Percentiles rank a stretch among this genome's conserved stretches.
Evolutionary conservation across 2,329 filamentous ascomycete species (phyloP).

Genomic region (Dothideomycetidae sp.): DNA sequence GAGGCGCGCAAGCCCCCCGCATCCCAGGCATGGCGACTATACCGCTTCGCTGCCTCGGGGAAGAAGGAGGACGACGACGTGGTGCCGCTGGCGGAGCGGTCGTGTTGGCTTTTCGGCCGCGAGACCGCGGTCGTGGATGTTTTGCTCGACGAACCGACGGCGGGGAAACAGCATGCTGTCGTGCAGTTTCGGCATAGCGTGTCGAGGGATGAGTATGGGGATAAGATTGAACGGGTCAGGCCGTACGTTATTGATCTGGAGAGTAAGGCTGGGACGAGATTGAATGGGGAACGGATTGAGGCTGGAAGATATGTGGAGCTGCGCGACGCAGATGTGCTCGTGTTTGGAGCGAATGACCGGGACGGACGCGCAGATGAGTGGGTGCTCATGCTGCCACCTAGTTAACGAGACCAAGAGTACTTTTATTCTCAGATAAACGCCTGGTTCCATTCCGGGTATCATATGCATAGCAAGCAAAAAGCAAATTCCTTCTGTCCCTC

Average conservation of each 20-base stretch:
- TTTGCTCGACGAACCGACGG: conserved; percentile 73
- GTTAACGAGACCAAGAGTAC: conserved; percentile 1
- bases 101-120: conserved; percentile 82
- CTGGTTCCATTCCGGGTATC: not conserved
- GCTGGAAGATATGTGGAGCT: conserved; percentile 73
- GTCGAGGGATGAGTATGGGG: conserved; percentile 73
- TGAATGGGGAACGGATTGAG: conserved; percentile 65
- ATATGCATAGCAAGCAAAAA: not conserved
- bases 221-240: conserved; percentile 54
- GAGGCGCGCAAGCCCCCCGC: conserved; percentile 79
- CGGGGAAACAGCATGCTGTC: conserved; percentile 90
- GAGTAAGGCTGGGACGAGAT: conserved; percentile 73
- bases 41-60: conserved; percentile 73
- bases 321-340: conserved; percentile 73
- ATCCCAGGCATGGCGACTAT: conserved; percentile 73
- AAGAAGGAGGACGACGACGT: conserved; percentile 63
- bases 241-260: conserved; percentile 91
- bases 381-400: conserved; percentile 66
- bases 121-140: conserved; percentile 72
- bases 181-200: conserved; percentile 82
- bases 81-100: conserved; percentile 58
- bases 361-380: conserved; percentile 46
- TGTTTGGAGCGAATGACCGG: conserved; percentile 73
- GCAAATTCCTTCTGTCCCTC: not conserved
- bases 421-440: not conserved